Conservation (phyloP, 192 early-diverging fungal genomes). For the Jimgerdemannia lactiflua region DNA sequence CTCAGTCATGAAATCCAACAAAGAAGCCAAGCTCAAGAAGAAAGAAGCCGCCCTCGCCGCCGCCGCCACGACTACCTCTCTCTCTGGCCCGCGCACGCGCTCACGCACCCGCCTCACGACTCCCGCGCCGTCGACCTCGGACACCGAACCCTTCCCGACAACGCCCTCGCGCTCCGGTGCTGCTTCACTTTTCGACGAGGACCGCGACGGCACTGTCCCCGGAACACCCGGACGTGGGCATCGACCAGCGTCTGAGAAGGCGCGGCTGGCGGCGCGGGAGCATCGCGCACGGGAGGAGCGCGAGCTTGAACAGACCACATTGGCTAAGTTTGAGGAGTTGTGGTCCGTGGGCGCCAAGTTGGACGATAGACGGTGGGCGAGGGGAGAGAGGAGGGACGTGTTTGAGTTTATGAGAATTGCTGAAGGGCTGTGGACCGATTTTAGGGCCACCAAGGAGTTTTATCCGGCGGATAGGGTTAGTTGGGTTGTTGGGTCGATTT, state of each 20-base stretch:
- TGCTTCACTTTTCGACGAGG: not conserved
- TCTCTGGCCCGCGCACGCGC: not conserved
- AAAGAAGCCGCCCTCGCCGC: not conserved
- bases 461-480: conserved; percentile 19
- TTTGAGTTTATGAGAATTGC: conserved; percentile 21
- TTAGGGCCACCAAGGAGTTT: conserved; percentile 19
- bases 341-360: conserved; percentile 1
- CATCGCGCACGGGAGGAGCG: not conserved
- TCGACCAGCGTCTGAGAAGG: not conserved
- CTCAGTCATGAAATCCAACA: not conserved
- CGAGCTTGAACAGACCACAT: not conserved
- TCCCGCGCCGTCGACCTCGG: not conserved
- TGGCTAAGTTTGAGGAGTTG: not conserved
- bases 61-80: not conserved
- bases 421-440: conserved; percentile 25
- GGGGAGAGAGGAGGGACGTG: conserved; percentile 7
- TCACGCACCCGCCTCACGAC: not conserved
- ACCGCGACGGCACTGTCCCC: not conserved
- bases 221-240: not conserved
- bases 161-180: not conserved
- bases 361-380: not conserved
- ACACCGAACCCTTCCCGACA: not conserved
- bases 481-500: not conserved
- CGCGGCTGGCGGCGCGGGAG: not conserved
- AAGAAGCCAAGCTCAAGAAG: not conserved